phyloP scores from a whole-genome alignment of 805 yeast genomes.

The Teunomyces gatunensis region DNA sequence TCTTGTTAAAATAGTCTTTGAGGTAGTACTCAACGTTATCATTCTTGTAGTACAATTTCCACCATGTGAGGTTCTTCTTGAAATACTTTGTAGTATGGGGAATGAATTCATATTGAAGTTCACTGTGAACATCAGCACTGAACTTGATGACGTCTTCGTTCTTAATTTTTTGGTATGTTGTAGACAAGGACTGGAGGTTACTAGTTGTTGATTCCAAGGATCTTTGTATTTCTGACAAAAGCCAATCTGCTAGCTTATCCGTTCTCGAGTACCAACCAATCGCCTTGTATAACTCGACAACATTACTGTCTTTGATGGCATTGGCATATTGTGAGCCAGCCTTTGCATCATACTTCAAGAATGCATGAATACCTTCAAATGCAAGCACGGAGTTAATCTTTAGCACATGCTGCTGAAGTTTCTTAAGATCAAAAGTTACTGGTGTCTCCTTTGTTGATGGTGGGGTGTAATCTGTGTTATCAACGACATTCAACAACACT shows the following conservation, averaged over 20 bases:
- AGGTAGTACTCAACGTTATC: constrained; percentile 43
- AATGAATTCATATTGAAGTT: constrained; percentile 32
- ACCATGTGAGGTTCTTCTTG: constrained; percentile 33
- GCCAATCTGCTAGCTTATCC: constrained; percentile 23
- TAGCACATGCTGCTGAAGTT: constrained; percentile 21
- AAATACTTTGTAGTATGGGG: constrained; percentile 33
- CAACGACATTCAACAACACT: constrained; percentile 34
- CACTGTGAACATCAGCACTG: constrained; percentile 31
- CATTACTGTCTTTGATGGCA: constrained; percentile 32
- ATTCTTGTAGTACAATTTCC: constrained; percentile 40
- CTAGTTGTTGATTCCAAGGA: constrained; percentile 13
- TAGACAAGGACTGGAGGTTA: constrained; percentile 14
- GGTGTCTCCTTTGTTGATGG: constrained; percentile 29
- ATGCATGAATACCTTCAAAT: constrained; percentile 27
- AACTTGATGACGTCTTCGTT: constrained; percentile 25
- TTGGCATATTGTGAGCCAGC: constrained; percentile 32
- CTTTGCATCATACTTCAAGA: constrained; percentile 26
- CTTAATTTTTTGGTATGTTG: constrained; percentile 19
- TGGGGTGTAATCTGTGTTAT: constrained; percentile 38
- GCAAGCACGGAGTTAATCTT: constrained; percentile 30
- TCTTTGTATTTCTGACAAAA: constrained; percentile 11
- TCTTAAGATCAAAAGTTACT: constrained; percentile 16
- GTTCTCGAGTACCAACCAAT: constrained; percentile 27
- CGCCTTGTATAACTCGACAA: constrained; percentile 31
- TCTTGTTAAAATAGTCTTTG: constrained; percentile 33